Base-by-base conservation (phyloP, 371 early-diverging fungal genomes). In the Mortierella sp. region DNA sequence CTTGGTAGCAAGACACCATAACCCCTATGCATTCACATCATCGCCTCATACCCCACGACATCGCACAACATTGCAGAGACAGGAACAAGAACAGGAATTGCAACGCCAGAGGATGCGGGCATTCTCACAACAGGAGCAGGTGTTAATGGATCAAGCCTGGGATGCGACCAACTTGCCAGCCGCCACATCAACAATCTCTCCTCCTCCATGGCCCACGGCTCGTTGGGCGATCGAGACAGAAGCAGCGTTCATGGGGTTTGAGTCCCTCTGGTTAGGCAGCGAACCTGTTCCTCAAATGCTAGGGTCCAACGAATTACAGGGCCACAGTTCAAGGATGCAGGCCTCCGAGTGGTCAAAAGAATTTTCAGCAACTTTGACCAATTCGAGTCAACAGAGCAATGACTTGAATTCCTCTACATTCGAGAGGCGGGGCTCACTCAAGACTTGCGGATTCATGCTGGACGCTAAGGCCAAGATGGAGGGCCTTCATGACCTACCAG, bases 101-200 rank as follows among this genome's bases (percentile, higher is more conserved):
- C 68, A 41, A 13, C 43, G 22, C 50, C 45, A 16, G 22, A 25
- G 48, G 34, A 34, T 12, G 24, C 47, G 58, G 45, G 76, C 68
- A n/a, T 44, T 58, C 2, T 54, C 68, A 12, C 76, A 74, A 37
- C 63, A 54, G 44, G 76, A 74, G 45, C 76, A 74, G 24, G 76
- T 74, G 1, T 39, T 56, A 64, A 59, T 67, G 58, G 76, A 74
- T 29, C 34, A 57, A 16, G 48, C 28, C 7, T 47, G 39, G 17
- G 46, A 39, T 16, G 34, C 31, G 12, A 19, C 17, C 17, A 4
- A 44, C 2, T 66, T 53, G 40, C 21, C 37, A 47, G 21, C 58
- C 16, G 63, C 63, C 0, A 55, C 71, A 2, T 59, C 48, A 0
- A 41, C 63, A 17, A 19, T 63, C n/a, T n/a, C n/a, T 13, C 71